These are phyloP conservation scores for Sclerotinia subarctica DNA, from an alignment of 2,329 filamentous ascomycete genomes.

Conservation along the genomic window DNA sequence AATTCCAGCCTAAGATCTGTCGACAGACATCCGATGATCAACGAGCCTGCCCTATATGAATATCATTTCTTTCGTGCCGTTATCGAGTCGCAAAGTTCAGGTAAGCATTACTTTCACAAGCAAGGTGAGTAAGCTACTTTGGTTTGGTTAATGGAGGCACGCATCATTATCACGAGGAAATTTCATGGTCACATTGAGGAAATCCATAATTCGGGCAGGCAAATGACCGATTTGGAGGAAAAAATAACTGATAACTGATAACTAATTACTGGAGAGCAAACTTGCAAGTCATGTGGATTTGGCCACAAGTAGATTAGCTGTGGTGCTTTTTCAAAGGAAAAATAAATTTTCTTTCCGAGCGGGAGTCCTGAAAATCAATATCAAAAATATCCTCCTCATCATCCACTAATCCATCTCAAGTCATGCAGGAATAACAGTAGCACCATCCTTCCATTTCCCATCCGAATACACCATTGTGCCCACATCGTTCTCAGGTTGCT, in stretches of 20 bases:
- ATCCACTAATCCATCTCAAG: neutral
- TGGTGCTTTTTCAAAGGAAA: neutral
- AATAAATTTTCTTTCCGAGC: neutral
- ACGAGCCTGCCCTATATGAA: too few relatives aligned
- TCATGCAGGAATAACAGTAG: constrained; percentile 6
- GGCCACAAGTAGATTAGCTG: neutral
- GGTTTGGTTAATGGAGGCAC: neutral
- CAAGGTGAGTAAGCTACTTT: rapidly evolving
- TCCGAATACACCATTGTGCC: neutral
- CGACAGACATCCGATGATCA: too few relatives aligned
- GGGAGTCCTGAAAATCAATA: neutral
- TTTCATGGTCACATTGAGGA: neutral
- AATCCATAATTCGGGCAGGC: neutral
- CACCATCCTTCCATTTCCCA: constrained; percentile 5
- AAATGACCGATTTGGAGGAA: neutral
- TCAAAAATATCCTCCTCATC: neutral
- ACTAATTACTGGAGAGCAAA: neutral
- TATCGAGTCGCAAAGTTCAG: neutral
- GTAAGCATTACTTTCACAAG: neutral
- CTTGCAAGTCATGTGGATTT: neutral
- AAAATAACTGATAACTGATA: neutral
- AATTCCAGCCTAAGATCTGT: too few relatives aligned
- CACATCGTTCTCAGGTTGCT: constrained; percentile 10
- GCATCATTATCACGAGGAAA: neutral
- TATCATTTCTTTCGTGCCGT: too few relatives aligned